phyloP scores from a whole-genome alignment of 768 basidiomycete species.

The Tulasnella sp. region DNA sequence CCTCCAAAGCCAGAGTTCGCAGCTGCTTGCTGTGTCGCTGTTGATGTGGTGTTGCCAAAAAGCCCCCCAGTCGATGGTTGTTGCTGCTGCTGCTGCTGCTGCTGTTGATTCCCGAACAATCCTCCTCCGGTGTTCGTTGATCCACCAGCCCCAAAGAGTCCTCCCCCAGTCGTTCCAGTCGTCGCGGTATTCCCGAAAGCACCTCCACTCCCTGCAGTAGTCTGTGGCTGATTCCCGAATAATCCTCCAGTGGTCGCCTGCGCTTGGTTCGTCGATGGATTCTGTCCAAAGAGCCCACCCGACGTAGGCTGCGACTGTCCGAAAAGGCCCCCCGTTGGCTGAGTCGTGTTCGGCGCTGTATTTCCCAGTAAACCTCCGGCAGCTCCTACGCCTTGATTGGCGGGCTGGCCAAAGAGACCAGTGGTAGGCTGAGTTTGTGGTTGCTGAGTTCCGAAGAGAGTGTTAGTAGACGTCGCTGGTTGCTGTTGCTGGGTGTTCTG shows the following conservation, averaged over 20 bases:
- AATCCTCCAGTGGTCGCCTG: conserved; percentile 11
- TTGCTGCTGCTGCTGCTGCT: conserved; percentile 28
- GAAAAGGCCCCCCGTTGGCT: not conserved
- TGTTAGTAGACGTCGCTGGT: not conserved
- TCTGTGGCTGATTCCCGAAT: conserved; percentile 21
- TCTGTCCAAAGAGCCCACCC: conserved; percentile 19
- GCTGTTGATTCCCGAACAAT: conserved; percentile 24
- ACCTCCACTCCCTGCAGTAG: not conserved
- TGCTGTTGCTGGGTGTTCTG: conserved; percentile 22
- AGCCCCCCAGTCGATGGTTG: conserved; percentile 20
- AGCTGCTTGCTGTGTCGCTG: conserved; percentile 27
- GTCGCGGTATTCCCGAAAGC: conserved; percentile 19
- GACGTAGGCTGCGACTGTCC: not conserved
- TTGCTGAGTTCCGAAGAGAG: conserved; percentile 26
- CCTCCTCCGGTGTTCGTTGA: conserved; percentile 6
- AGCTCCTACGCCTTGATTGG: conserved; percentile 14
- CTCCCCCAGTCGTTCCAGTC: not conserved
- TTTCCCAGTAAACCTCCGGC: conserved; percentile 12
- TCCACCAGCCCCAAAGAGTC: not conserved
- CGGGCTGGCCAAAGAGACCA: conserved; percentile 7
- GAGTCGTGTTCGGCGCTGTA: not conserved
- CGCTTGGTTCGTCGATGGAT: conserved; percentile 11
- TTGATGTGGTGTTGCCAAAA: conserved; percentile 28
- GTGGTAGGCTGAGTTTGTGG: conserved; percentile 6
- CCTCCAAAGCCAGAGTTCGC: conserved; percentile 31